Percentiles rank a stretch among this genome's conserved stretches.
Conservation (phyloP, 441 rosid species). For the Macaranga tanarius region DNA sequence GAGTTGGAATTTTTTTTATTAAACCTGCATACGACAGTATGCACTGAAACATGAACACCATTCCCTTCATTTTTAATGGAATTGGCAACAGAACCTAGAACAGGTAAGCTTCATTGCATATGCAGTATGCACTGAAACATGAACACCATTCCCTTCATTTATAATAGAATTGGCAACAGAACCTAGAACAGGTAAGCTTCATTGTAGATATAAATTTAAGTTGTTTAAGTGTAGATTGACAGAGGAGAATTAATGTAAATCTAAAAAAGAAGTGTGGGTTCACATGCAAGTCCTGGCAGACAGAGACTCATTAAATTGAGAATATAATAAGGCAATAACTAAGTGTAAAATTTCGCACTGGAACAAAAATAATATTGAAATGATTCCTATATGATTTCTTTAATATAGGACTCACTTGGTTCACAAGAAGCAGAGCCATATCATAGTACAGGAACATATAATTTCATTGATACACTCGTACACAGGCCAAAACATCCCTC, state of each 20-base stretch:
- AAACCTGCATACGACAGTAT: background rate
- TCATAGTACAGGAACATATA: background rate
- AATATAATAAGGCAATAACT: background rate
- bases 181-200: background rate
- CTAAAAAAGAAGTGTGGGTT: no score
- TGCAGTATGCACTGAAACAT: background rate
- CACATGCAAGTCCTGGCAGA: background rate
- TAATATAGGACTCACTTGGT: background rate
- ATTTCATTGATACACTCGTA: slow-evolving; percentile 7
- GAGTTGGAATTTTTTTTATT: background rate
- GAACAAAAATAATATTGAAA: background rate
- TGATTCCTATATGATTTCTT: background rate
- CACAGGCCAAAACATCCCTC: background rate
- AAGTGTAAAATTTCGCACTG: no score
- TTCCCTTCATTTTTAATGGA: background rate
- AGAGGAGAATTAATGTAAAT: background rate
- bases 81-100: background rate
- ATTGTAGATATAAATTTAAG: background rate
- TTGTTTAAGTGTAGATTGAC: background rate
- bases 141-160: background rate
- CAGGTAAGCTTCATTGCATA: no score
- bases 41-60: background rate
- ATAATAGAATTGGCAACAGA: background rate
- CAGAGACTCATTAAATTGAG: background rate
- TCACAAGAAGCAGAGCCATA: no score